phyloP scores from a whole-genome alignment of 345 rosid species.

The Gossypium australe region DNA sequence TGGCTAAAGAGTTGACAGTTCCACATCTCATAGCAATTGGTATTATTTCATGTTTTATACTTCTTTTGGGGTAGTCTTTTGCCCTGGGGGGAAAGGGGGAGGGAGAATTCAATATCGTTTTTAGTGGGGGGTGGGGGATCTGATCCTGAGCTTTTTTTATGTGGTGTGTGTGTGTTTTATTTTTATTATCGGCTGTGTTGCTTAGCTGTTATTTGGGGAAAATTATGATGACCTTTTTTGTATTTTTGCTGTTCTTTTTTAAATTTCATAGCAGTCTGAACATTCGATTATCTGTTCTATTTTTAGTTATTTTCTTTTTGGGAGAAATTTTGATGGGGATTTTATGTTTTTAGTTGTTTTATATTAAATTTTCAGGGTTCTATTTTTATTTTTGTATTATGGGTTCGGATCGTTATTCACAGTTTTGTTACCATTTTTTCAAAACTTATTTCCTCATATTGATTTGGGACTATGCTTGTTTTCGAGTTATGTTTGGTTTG shows the following conservation, averaged over 20 bases:
- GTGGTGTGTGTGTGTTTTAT: not conserved
- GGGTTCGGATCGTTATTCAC: not conserved
- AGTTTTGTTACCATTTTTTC: not conserved
- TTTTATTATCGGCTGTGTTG: not conserved
- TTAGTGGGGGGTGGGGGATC: not conserved
- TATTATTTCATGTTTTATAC: conserved; percentile 14
- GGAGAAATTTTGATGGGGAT: not conserved
- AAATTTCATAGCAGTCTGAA: not conserved
- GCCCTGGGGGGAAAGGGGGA: not conserved
- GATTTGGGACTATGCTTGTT: not conserved
- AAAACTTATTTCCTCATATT: not conserved
- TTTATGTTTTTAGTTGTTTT: not conserved
- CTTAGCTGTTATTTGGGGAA: not conserved
- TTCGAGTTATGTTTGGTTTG: not conserved
- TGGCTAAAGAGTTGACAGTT: conserved; percentile 69
- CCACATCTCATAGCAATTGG: conserved; percentile 82
- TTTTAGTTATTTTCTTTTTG: not conserved
- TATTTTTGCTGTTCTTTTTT: too few species aligned
- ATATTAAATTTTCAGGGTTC: not conserved
- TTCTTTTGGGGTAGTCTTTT: not conserved
- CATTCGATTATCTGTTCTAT: not conserved
- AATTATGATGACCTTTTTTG: not conserved
- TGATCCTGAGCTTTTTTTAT: not conserved
- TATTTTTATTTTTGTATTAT: not conserved
- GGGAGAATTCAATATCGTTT: too few species aligned